These are phyloP conservation scores for Coprinellus aureogranulatus DNA, from an alignment of 768 basidiomycete species.

Conservation along the genomic window DNA sequence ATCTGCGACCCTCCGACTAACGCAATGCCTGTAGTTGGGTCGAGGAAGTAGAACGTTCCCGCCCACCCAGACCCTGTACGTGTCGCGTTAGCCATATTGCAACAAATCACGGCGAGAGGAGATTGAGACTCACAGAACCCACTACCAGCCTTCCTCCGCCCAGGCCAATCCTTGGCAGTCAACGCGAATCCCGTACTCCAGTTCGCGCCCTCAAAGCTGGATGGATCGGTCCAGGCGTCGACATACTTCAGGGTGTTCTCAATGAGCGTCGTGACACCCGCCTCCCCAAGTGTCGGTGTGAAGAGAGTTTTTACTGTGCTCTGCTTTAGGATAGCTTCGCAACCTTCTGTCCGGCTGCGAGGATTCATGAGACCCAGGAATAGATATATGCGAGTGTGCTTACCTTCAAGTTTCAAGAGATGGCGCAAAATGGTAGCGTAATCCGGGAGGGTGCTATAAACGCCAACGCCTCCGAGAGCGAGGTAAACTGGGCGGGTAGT, in stretches of 20 bases:
- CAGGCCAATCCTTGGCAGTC: slow-evolving; percentile 22
- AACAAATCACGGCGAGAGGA: background rate
- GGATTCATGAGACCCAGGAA: no score
- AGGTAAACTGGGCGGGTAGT: slow-evolving; percentile 8
- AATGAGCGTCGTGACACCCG: slow-evolving; percentile 3
- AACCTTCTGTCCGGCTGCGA: slow-evolving; percentile 10
- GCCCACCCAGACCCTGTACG: slow-evolving; percentile 34
- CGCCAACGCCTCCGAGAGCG: slow-evolving; percentile 26
- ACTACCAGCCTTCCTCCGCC: slow-evolving; percentile 27
- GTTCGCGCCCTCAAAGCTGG: slow-evolving; percentile 15
- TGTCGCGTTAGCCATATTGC: background rate
- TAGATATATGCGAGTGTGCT: no score
- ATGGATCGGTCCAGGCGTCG: slow-evolving; percentile 1
- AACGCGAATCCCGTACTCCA: slow-evolving; percentile 29
- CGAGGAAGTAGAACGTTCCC: slow-evolving; percentile 28
- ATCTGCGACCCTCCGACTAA: slow-evolving; percentile 32
- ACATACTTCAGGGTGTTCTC: background rate
- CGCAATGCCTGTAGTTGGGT: slow-evolving; percentile 32
- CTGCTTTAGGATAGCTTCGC: slow-evolving; percentile 14
- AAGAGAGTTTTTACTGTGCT: slow-evolving; percentile 20
- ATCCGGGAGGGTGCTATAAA: slow-evolving; percentile 25
- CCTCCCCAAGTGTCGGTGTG: slow-evolving; percentile 11
- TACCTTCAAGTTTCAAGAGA: slow-evolving; percentile 29
- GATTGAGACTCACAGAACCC: slow-evolving; percentile 27
- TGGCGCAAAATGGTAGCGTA: slow-evolving; percentile 27